Evolutionary conservation across 1,139 yeast species (phyloP).

Genomic region (Taphrina communis): DNA sequence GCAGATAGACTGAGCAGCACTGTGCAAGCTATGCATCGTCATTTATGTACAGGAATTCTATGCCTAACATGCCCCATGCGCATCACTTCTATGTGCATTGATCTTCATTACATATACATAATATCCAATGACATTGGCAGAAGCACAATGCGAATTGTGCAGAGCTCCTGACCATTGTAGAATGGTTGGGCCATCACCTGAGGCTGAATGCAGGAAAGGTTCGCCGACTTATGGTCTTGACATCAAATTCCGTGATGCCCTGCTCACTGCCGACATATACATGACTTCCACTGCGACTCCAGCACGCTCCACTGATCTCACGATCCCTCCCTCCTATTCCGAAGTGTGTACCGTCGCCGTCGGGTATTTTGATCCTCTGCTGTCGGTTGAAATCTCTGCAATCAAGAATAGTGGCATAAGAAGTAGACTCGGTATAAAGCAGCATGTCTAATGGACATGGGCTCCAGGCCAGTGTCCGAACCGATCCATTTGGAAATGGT

Average conservation of each 20-base stretch:
- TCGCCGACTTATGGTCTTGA: constrained; percentile 22
- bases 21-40: too few species aligned
- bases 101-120: background rate
- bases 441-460: constrained; percentile 37
- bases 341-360: constrained; percentile 30
- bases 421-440: constrained; percentile 30
- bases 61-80: too few species aligned
- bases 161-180: too few species aligned
- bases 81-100: background rate
- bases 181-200: background rate
- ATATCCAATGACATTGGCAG: background rate
- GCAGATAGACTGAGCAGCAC: too few species aligned
- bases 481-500: constrained; percentile 29
- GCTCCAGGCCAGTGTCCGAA: constrained; percentile 25
- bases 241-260: constrained; percentile 29
- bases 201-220: constrained; percentile 17
- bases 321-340: constrained; percentile 37
- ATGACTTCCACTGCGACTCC: constrained; percentile 29
- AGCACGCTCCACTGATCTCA: constrained; percentile 35
- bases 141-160: too few species aligned
- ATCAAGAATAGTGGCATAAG: constrained; percentile 32
- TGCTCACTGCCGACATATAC: constrained; percentile 33
- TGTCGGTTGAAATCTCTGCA: constrained; percentile 25
- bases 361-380: constrained; percentile 29
- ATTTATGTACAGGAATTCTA: too few species aligned